Evolutionary conservation across 176 grass and related monocot species (phyloP).

Genomic region (Eragrostis curvula): DNA sequence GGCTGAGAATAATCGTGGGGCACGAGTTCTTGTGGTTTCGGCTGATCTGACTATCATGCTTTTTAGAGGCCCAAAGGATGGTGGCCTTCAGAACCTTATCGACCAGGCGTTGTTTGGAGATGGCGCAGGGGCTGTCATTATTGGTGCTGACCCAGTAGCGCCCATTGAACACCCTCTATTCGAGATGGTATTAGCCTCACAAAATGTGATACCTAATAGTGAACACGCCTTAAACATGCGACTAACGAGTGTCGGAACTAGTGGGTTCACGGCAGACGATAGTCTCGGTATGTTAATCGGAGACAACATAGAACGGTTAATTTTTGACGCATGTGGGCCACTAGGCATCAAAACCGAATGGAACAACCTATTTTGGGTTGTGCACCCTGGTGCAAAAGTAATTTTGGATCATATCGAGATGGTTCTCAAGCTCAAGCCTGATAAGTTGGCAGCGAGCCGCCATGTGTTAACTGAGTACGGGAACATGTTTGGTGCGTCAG

Average conservation of each 20-base stretch:
- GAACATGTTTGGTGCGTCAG: constrained; percentile 56
- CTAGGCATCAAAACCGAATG: constrained; percentile 40
- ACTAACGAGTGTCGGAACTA: not conserved
- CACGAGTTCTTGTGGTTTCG: no score
- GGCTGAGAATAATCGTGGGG: no score
- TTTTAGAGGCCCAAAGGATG: no score
- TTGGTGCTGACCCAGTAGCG: constrained; percentile 52
- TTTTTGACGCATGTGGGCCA: constrained; percentile 36
- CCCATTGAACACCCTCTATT: constrained; percentile 49
- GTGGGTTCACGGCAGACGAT: not conserved
- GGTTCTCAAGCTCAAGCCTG: constrained; percentile 42
- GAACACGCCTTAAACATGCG: not conserved
- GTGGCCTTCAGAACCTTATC: constrained; percentile 49
- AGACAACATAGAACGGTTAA: constrained; percentile 50
- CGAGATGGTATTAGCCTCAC: constrained; percentile 33
- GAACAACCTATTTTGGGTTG: constrained; percentile 75
- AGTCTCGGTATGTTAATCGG: constrained; percentile 26
- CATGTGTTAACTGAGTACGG: constrained; percentile 46
- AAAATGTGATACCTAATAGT: not conserved
- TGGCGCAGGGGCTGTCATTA: constrained; percentile 40
- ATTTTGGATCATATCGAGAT: constrained; percentile 56
- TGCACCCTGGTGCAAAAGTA: constrained; percentile 47
- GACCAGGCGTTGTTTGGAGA: constrained; percentile 59
- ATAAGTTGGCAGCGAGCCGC: constrained; percentile 38
- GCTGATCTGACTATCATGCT: no score